Evolutionary conservation across 1,139 yeast genomes (phyloP).

Genomic region (Zygosaccharomyces pseudobailii): DNA sequence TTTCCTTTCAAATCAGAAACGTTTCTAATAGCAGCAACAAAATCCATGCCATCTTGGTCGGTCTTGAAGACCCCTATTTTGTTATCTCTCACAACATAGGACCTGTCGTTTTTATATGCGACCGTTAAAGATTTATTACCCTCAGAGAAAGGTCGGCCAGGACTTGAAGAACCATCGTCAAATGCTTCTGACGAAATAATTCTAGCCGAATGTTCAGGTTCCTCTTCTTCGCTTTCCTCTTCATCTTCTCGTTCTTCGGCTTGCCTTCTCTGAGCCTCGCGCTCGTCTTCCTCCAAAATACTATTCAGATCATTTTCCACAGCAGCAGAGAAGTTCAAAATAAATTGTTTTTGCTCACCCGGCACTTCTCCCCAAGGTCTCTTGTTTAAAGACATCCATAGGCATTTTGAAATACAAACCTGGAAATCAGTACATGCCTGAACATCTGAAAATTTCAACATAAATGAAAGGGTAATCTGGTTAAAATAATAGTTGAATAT

Average conservation of each 20-base stretch:
- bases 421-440: conserved; percentile 50
- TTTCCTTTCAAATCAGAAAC: conserved; percentile 50
- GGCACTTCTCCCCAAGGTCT: conserved; percentile 45
- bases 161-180: conserved; percentile 23
- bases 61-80: conserved; percentile 76
- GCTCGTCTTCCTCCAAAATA: conserved; percentile 33
- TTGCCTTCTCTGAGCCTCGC: conserved; percentile 15
- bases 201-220: conserved; percentile 17
- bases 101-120: conserved; percentile 63
- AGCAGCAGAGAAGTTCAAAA: conserved; percentile 44
- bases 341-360: conserved; percentile 44
- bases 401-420: conserved; percentile 44
- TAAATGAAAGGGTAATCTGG: conserved; percentile 52
- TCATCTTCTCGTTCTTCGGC: conserved; percentile 21
- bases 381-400: conserved; percentile 60
- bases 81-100: conserved; percentile 76
- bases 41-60: conserved; percentile 46
- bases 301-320: conserved; percentile 35
- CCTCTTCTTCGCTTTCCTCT: conserved; percentile 26
- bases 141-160: conserved; percentile 28
- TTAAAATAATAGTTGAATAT: conserved; percentile 55
- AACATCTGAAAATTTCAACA: conserved; percentile 48
- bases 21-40: conserved; percentile 61
- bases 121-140: conserved; percentile 57
- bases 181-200: conserved; percentile 30